phyloP scores from a whole-genome alignment of 208 protist species.

The Trypanosoma brucei region DNA sequence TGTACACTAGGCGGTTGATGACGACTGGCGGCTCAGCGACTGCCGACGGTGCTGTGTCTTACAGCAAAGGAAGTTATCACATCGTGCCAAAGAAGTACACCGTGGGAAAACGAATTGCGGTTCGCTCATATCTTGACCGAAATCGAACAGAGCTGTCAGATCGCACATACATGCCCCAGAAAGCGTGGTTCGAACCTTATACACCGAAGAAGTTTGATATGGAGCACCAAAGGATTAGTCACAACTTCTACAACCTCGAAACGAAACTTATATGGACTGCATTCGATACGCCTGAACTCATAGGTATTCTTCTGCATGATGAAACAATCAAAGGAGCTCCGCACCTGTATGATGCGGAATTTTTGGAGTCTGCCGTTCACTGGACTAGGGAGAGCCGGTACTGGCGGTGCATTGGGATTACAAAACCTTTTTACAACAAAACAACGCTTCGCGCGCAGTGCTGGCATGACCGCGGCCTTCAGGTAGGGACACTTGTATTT shows the following conservation, averaged over 20 bases:
- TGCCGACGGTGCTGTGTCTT: slow-evolving; percentile 24
- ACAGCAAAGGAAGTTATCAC: slow-evolving; percentile 51
- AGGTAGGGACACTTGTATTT: slow-evolving; percentile 79
- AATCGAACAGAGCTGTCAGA: slow-evolving; percentile 87
- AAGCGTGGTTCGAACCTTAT: slow-evolving; percentile 79
- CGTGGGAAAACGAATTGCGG: slow-evolving; percentile 71
- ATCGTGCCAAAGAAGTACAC: slow-evolving; percentile 72
- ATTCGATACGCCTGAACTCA: slow-evolving; percentile 83
- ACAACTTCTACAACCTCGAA: slow-evolving; percentile 84
- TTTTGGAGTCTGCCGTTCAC: slow-evolving; percentile 76
- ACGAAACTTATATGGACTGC: slow-evolving; percentile 87
- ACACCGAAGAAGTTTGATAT: slow-evolving; percentile 37
- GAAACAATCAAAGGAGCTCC: slow-evolving; percentile 74
- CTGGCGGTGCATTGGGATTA: slow-evolving; percentile 90
- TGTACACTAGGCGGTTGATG: slow-evolving; percentile 7
- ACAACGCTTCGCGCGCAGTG: slow-evolving; percentile 80
- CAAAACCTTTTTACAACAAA: slow-evolving; percentile 85
- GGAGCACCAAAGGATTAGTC: slow-evolving; percentile 47
- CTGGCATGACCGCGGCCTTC: slow-evolving; percentile 80
- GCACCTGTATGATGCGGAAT: slow-evolving; percentile 59
- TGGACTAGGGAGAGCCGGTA: slow-evolving; percentile 80
- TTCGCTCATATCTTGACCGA: slow-evolving; percentile 80
- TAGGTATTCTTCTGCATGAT: slow-evolving; percentile 84
- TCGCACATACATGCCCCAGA: slow-evolving; percentile 86
- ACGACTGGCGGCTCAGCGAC: not conserved